Conservation (phyloP, 495 filamentous ascomycete genomes). For the Talaromyces adpressus region DNA sequence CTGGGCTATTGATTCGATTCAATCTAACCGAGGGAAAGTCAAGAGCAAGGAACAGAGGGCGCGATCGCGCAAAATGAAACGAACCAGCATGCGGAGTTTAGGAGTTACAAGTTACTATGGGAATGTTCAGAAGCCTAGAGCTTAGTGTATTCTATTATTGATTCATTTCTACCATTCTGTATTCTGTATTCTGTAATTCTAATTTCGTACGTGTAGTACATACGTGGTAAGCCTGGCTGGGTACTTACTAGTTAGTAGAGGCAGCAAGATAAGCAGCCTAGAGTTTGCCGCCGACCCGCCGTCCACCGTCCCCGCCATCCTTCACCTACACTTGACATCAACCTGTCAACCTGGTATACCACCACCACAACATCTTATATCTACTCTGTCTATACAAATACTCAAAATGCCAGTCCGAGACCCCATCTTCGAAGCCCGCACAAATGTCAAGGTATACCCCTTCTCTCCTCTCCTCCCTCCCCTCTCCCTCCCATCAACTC, state of each 20-base stretch:
- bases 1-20: constrained; percentile 40
- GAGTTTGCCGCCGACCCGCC: background rate
- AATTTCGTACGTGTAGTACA: background rate
- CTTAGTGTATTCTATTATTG: background rate
- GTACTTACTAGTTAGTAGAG: background rate
- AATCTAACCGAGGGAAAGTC: constrained; percentile 8
- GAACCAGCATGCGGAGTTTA: constrained; percentile 7
- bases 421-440: constrained; percentile 44
- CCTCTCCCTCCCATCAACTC: background rate
- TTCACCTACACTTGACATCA: background rate
- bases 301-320: background rate
- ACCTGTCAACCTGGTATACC: background rate
- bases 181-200: no score
- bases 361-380: background rate
- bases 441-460: constrained; percentile 37
- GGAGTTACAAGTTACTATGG: background rate
- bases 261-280: background rate
- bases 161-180: no score
- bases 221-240: background rate
- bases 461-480: background rate
- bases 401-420: constrained; percentile 40
- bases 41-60: background rate
- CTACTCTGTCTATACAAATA: background rate
- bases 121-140: background rate
- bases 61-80: constrained; percentile 5